Conservation (phyloP, 2,329 filamentous ascomycete species). For the Juglanconis oblonga region DNA sequence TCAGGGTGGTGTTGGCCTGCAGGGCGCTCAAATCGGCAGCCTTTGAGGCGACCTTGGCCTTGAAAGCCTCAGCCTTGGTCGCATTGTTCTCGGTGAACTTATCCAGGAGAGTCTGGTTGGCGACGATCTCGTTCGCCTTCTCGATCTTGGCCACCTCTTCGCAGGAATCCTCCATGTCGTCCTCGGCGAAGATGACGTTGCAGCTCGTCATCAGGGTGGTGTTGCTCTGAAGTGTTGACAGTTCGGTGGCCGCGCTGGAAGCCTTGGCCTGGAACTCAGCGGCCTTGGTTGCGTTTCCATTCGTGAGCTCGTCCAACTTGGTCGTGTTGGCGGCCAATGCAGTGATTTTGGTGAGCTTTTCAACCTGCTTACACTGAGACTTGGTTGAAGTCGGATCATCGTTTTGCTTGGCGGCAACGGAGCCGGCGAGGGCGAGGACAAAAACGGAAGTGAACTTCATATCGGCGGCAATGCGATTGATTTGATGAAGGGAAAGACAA, state of each 20-base stretch:
- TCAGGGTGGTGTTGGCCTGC: conserved; percentile 25
- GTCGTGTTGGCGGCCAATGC: conserved; percentile 35
- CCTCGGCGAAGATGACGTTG: conserved; percentile 29
- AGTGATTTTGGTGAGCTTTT: conserved; percentile 27
- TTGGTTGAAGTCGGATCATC: conserved; percentile 30
- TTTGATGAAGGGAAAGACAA: not conserved
- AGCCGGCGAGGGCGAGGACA: conserved; percentile 21
- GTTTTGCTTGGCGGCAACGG: conserved; percentile 27
- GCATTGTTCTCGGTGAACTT: conserved; percentile 27
- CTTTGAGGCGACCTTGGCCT: conserved; percentile 22
- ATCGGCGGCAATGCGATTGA: conserved; percentile 1
- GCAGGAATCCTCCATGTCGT: conserved; percentile 28
- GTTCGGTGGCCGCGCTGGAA: conserved; percentile 25
- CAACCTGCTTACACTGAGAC: conserved; percentile 19
- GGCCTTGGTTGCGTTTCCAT: conserved; percentile 35
- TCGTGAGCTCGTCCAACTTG: conserved; percentile 28
- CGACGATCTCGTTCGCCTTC: conserved; percentile 23
- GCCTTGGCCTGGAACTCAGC: conserved; percentile 36
- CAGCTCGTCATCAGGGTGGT: conserved; percentile 33
- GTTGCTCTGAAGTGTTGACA: conserved; percentile 32
- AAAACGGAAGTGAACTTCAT: conserved; percentile 24
- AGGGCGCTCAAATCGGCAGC: conserved; percentile 24
- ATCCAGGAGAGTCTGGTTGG: conserved; percentile 24
- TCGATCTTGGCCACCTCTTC: conserved; percentile 27
- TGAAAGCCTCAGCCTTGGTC: conserved; percentile 26